Evolutionary conservation across 352 stramenopile species (phyloP), one percentile per base, ranked within the genome.

Genomic region (Phytophthora palmivora): DNA sequence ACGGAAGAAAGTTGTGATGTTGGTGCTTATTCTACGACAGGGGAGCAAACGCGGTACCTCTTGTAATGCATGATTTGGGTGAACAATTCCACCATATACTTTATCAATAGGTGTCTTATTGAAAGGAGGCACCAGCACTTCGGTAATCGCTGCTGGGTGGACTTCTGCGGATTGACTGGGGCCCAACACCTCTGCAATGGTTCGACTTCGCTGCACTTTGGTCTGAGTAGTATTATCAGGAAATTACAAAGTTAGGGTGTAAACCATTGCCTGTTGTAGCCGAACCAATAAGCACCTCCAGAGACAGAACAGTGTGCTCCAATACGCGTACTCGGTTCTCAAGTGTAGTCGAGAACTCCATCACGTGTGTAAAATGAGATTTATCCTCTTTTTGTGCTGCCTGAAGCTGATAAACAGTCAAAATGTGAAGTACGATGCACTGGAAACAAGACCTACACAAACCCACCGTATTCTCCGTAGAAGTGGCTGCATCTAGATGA

Each of bases 311-410:
- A 10, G 58, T 69, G 46, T 73, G 47, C 30, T 73, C 64, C 43
- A 73, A 28, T 30, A 64, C 43, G n/a, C 64, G 58, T 14, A 73
- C 32, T 39, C 64, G 66, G 32, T 68, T 74, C 15, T 67, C 55
- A 22, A 74, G 48, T 37, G 60, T 58, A 21, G 61, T 28, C 10
- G 55, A 71, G 12, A 68, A 58, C 10, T 71, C 49, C 55, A 56
- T 64, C 11, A 60, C 49, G 18, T 58, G 47, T 18, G 30, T 34
- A 39, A 71, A 58, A 7, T 64, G 60, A 10, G 45, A 58, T 24
- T 71, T 33, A 4, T 49, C 57, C 6, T 70, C 66, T 18, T 61
- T 28, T 14, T 41, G 51, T 28, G 50, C 54, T 44, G 50, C 50
- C 30, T 62, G 51, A 30, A 67, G 52, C 66, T 71, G 54, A 11